These are phyloP conservation scores for Discostella stelligeroides DNA, from an alignment of 108 stramenopile species.

Conservation along the genomic window DNA sequence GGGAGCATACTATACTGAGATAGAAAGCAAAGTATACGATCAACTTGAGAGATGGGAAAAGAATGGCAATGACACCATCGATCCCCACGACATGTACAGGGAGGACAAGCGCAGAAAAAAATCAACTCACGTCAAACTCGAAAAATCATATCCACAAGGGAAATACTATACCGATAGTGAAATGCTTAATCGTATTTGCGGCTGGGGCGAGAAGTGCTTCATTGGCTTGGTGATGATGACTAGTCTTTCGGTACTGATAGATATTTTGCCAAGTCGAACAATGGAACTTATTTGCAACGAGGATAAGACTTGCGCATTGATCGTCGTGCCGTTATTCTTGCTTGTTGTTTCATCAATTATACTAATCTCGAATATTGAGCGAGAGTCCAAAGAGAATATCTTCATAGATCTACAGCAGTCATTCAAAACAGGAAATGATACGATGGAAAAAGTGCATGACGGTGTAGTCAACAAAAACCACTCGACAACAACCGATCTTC, in stretches of 20 bases:
- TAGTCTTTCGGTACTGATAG: not conserved
- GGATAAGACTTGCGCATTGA: too few species aligned
- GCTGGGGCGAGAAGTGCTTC: not conserved
- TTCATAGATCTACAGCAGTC: not conserved
- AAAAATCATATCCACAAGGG: too few species aligned
- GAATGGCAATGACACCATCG: not conserved
- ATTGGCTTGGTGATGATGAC: not conserved
- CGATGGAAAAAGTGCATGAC: not conserved
- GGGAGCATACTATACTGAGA: conserved; percentile 29
- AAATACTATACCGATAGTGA: not conserved
- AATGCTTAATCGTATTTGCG: not conserved
- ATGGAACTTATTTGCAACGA: not conserved
- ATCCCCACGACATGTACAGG: not conserved
- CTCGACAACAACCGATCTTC: too few species aligned
- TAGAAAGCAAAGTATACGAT: conserved; percentile 25
- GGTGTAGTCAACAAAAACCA: too few species aligned
- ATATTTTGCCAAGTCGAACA: not conserved
- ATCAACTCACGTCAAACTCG: too few species aligned
- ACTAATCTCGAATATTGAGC: not conserved
- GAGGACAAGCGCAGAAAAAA: too few species aligned
- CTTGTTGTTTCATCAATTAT: conserved; percentile 1
- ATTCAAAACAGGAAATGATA: not conserved
- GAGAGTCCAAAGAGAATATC: not conserved
- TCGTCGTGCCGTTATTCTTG: not conserved
- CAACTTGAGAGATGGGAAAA: conserved; percentile 24